Percentiles rank a stretch among this genome's conserved stretches.
Conservation (phyloP, 1,139 yeast species). For the Sugiyamaella grinbergsii region DNA sequence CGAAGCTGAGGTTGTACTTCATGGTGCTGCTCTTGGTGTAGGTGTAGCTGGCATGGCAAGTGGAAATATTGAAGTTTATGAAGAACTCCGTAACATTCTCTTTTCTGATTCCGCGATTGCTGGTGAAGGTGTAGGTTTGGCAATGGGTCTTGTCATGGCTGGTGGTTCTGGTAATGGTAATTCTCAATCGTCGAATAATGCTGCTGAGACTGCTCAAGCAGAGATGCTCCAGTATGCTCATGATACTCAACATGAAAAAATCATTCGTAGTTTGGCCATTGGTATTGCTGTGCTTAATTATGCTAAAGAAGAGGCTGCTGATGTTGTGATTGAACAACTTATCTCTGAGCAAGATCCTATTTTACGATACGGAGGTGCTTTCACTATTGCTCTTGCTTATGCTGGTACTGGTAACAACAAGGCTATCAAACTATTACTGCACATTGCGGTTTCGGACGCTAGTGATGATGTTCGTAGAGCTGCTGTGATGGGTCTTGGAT, state of each 20-base stretch:
- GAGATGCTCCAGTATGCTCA: slow-evolving; percentile 92
- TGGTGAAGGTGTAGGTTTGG: slow-evolving; percentile 95
- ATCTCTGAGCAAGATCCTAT: slow-evolving; percentile 77
- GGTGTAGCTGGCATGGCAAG: slow-evolving; percentile 99
- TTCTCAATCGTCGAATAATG: slow-evolving; percentile 60
- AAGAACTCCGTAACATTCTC: slow-evolving; percentile 79
- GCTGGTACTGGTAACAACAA: slow-evolving; percentile 93
- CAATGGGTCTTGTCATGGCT: slow-evolving; percentile 94
- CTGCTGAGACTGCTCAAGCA: slow-evolving; percentile 52
- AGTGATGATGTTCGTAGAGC: slow-evolving; percentile 97
- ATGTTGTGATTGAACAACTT: slow-evolving; percentile 65
- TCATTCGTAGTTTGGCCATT: slow-evolving; percentile 85
- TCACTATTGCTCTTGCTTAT: slow-evolving; percentile 90
- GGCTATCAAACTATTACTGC: slow-evolving; percentile 84
- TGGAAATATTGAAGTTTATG: slow-evolving; percentile 71
- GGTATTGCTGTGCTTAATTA: slow-evolving; percentile 86
- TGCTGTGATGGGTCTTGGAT: slow-evolving; percentile 91
- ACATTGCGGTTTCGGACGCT: slow-evolving; percentile 95
- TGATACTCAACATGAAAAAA: slow-evolving; percentile 95
- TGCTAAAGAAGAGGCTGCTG: slow-evolving; percentile 84
- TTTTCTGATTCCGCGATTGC: slow-evolving; percentile 92
- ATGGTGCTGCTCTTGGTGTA: slow-evolving; percentile 94
- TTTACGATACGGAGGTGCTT: slow-evolving; percentile 95
- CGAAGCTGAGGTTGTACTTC: slow-evolving; percentile 84
- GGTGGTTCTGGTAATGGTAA: slow-evolving; percentile 47